A percentile compares a stretch with the other conserved stretches of the same genome.
These are phyloP conservation scores for Irpex sp. DNA, from an alignment of 1,284 basidiomycete species.

Conservation along the genomic window DNA sequence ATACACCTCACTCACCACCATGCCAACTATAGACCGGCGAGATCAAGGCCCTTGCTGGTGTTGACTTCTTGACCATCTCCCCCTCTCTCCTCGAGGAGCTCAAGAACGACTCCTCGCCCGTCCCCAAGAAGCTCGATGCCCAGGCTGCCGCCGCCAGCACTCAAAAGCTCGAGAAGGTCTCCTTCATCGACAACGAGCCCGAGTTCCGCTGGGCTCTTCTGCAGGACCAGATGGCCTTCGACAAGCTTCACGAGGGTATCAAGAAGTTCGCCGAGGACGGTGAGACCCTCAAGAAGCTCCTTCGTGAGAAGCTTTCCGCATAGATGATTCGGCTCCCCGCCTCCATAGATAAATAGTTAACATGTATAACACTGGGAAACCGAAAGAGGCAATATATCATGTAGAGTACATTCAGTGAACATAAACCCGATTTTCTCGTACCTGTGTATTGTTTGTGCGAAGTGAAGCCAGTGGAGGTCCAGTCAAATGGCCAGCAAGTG, in stretches of 20 bases:
- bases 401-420: background rate
- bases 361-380: background rate
- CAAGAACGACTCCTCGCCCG: constrained; percentile 72
- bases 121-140: constrained; percentile 85
- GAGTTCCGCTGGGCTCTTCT: constrained; percentile 95
- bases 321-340: constrained; percentile 18
- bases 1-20: background rate
- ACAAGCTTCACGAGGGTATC: constrained; percentile 97
- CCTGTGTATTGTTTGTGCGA: too few relatives aligned
- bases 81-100: constrained; percentile 91
- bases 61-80: constrained; percentile 96
- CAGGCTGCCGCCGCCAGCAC: constrained; percentile 44
- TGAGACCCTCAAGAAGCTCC: constrained; percentile 80
- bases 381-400: background rate
- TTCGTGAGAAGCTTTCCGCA: constrained; percentile 76
- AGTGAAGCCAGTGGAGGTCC: too few relatives aligned
- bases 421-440: background rate
- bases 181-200: constrained; percentile 89
- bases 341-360: background rate
- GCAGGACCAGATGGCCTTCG: constrained; percentile 92
- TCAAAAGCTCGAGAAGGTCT: constrained; percentile 68
- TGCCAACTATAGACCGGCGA: constrained; percentile 65
- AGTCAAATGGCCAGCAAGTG: too few relatives aligned
- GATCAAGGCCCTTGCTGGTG: constrained; percentile 93
- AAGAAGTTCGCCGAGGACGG: constrained; percentile 97